Evolutionary conservation across 805 yeast genomes (phyloP).

Genomic region (Starmerella davenportii): DNA sequence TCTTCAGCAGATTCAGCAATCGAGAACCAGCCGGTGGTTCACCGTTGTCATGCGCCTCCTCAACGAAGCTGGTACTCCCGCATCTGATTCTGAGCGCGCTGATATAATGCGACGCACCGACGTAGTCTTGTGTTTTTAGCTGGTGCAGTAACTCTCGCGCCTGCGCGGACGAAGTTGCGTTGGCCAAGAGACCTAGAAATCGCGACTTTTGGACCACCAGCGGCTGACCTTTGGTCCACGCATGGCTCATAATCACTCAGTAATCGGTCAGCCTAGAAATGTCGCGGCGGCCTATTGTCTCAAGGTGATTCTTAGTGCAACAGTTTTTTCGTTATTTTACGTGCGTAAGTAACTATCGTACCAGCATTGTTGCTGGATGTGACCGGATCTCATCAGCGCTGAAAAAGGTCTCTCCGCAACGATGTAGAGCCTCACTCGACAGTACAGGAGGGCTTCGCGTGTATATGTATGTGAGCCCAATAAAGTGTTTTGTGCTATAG

Average conservation of each 20-base stretch:
- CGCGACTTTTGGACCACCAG: constrained; percentile 39
- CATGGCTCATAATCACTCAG: not conserved
- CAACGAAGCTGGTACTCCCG: constrained; percentile 22
- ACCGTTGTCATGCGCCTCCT: constrained; percentile 53
- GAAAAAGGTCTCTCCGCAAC: no score
- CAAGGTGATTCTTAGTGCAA: no score
- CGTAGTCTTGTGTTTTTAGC: constrained; percentile 32
- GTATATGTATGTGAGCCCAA: no score
- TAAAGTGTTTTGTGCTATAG: no score
- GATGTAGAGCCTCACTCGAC: no score
- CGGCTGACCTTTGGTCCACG: not conserved
- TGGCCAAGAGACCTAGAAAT: constrained; percentile 45
- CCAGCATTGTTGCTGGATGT: no score
- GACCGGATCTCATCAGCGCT: no score
- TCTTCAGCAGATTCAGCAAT: constrained; percentile 36
- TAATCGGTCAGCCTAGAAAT: no score
- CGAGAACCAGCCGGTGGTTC: constrained; percentile 59
- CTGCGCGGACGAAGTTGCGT: constrained; percentile 26
- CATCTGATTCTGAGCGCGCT: constrained; percentile 50
- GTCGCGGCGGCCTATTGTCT: no score
- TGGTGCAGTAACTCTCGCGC: constrained; percentile 23
- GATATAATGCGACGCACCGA: constrained; percentile 57
- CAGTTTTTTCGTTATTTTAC: no score
- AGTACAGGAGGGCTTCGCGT: no score
- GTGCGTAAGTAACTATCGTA: no score